phyloP scores from a whole-genome alignment of 148 eudicot species.

The Tetragonia tetragonoides region DNA sequence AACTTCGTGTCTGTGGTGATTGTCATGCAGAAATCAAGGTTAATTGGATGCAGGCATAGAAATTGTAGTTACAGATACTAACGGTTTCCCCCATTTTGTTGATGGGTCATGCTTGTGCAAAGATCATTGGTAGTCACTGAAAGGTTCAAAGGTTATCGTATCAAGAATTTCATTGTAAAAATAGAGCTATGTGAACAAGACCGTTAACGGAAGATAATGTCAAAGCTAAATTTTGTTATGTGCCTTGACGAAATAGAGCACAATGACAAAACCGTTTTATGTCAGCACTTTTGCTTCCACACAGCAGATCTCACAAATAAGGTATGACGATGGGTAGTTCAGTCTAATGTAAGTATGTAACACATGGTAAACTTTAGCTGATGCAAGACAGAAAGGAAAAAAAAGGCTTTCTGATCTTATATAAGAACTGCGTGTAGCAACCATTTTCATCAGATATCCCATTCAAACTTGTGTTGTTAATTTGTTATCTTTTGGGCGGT shows the following conservation, averaged over 20 bases:
- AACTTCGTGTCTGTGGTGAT: constrained; percentile 62
- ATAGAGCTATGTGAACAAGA: not conserved
- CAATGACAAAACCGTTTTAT: no score
- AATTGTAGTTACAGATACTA: constrained; percentile 50
- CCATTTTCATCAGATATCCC: not conserved
- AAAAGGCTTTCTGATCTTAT: not conserved
- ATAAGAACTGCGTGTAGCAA: not conserved
- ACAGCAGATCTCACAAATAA: no score
- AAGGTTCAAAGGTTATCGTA: not conserved
- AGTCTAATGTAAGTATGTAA: not conserved
- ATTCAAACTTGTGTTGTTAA: not conserved
- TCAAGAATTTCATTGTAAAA: not conserved
- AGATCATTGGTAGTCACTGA: constrained; percentile 50
- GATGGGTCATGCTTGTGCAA: constrained; percentile 55
- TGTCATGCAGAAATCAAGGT: constrained; percentile 54
- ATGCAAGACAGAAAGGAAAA: not conserved
- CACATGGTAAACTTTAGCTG: not conserved
- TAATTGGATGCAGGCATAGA: constrained; percentile 50
- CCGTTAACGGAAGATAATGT: not conserved
- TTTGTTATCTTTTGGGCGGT: not conserved
- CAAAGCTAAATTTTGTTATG: no score
- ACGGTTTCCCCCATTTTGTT: constrained; percentile 49
- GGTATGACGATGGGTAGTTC: not conserved
- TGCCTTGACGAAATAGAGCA: no score
- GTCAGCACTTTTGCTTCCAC: no score